Evolutionary conservation across 805 yeast species (phyloP), one percentile per base, ranked within the genome.

Genomic region (Myxozyma lipomycoides): DNA sequence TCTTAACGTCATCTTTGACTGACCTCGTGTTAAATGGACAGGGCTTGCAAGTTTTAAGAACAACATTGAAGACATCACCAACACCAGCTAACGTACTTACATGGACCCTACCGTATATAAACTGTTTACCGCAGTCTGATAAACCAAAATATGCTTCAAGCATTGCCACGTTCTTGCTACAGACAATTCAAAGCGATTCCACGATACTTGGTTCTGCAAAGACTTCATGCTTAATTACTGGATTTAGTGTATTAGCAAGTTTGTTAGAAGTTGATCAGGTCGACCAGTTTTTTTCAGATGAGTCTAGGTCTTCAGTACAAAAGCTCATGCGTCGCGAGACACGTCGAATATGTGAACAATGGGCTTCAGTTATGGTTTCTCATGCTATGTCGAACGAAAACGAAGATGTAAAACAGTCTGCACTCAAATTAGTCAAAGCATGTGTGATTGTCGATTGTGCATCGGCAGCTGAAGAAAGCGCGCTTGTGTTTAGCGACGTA

Each of bases 1-100:
- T 70, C 52, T 76, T 78, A 1, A 78, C 76, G 52, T 73, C 72
- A 25, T 81, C 79, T 52, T 70, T 82, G 40, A 64, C 84, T 45
- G 89, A 83, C 56, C 73, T 80, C 17, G 70, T 84, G 1, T 73
- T 83, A 42, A 32, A 28, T 5, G 26, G 36, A 4, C 22, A 36
- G 19, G 43, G 32, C 17, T 21, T 28, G 43, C 48, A 5, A 21
- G 22, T 2, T 45, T 66, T 79, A 28, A 73, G 23, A 41, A 43
- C 4, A 34, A 43, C 7, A 17, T 12, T 43, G 40, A 6, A 22
- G 26, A 9, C 38, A 15, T 12, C 19, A 10, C 6, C n/a, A 7
- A 35, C 15, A 10, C 38, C 38, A 7, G 6, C 19, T n/a, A 7
- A 35, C 45, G 35, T 43, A 40, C 53, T 45, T 21, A 44, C 22